Percentiles rank a stretch among this genome's conserved stretches.
Conservation (phyloP, 331 rosid genomes). For the Malus hybrid region DNA sequence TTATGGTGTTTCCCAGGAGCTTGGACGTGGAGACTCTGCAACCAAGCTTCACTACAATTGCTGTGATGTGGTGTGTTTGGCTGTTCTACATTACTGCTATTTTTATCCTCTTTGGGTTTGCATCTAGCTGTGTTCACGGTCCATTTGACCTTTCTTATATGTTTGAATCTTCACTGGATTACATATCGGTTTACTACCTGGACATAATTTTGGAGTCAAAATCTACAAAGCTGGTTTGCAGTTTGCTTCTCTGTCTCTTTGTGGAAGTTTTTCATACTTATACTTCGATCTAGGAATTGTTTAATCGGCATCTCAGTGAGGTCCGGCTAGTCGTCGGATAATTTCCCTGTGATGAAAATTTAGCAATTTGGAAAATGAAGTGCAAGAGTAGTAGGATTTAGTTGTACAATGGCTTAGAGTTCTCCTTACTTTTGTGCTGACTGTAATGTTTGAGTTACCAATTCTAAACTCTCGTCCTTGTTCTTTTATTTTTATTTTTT, state of each 20-base stretch:
- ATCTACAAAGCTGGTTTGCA: too few species aligned
- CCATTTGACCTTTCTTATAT: background rate
- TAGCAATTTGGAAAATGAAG: background rate
- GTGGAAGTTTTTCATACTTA: too few species aligned
- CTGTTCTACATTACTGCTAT: background rate
- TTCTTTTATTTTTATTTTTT: too few species aligned
- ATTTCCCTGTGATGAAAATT: background rate
- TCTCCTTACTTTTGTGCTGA: background rate
- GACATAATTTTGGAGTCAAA: background rate
- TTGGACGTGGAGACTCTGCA: slow-evolving; percentile 44
- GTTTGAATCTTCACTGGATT: background rate
- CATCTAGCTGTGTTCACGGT: background rate
- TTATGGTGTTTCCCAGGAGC: slow-evolving; percentile 57
- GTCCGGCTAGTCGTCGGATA: background rate
- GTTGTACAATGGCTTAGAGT: background rate
- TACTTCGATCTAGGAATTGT: too few species aligned
- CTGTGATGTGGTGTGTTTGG: slow-evolving; percentile 34
- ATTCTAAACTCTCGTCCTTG: too few species aligned
- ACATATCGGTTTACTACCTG: too few species aligned
- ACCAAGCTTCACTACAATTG: slow-evolving; percentile 47
- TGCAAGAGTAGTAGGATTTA: background rate
- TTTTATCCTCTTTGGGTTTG: background rate
- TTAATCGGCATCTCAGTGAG: background rate
- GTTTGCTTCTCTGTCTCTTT: too few species aligned
- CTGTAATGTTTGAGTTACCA: background rate